Evolutionary conservation across 1,284 basidiomycete species (phyloP), one percentile per base, ranked within the genome.

Genomic region (Austropuccinia psidii): DNA sequence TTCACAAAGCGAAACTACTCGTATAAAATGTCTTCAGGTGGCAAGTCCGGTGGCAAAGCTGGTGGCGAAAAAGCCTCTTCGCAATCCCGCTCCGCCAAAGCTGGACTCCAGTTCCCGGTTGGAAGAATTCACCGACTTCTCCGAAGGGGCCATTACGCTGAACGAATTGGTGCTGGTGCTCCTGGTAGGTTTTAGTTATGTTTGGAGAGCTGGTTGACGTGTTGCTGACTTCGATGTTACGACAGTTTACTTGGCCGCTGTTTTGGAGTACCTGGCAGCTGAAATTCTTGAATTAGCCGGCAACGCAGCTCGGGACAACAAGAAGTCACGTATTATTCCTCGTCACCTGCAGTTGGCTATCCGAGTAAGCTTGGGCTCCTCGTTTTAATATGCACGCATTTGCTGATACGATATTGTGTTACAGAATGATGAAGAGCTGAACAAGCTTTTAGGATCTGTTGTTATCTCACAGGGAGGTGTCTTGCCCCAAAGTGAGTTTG

Each of bases 391-490:
- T 27, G 8, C 2, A 17, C 15, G 8, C n/a, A 0, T 49, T 13
- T 21, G 24, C 11, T 55, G 37, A 27, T 17, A 15, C 31, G 15
- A 55, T 24, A n/a, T n/a, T n/a, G n/a, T n/a, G n/a, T n/a, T 41
- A n/a, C 39, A 73, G 70, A 78, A 78, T 76, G 81, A 82, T 66
- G 81, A 82, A 76, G 81, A 82, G 78, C 80, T 89, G 79, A 87
- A 87, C 82, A 89, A 87, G 79, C 86, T 91, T 55, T 85, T 93
- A 58, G 90, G 91, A 61, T 85, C 87, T 77, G 91, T 93, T 76
- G 88, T 90, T 80, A 93, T 93, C 83, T 90, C 89, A 29, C 90
- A 93, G 80, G 91, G 91, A 83, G 91, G 91, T 87, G 91, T 93
- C 74, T 87, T 93, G 52, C 91, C 91, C 65, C 78, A 79, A 15